Evolutionary conservation across 176 grass and related monocot genomes (phyloP), one percentile per base, ranked within the genome.

Genomic region (Oryza meyeriana): DNA sequence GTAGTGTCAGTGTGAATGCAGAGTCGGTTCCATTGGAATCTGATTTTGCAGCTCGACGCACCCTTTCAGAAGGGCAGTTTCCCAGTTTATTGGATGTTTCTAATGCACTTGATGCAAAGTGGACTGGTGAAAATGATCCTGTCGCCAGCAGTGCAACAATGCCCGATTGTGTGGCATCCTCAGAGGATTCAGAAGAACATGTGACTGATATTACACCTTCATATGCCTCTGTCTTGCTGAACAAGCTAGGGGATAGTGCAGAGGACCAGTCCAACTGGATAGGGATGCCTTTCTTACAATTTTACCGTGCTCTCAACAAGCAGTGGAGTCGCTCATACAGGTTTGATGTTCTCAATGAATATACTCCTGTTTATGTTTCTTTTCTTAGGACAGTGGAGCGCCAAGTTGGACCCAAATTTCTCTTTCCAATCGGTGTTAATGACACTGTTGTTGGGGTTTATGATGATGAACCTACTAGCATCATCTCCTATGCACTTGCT

Each of bases 401-500:
- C 44, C 86, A 89, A 42, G 71, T 78, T 85, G 93, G 91, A 22
- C 93, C 96, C 20, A 93, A 90, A 76, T 94, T 95, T 76, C 75
- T 91, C 85, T 86, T 95, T 90, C 91, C 93, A 66, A 82, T 93
- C 20, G 96, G 93, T 28, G 84, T 90, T 84, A 91, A 93, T 94
- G 96, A 99, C 45, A 95, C 73, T 81, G 91, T 93, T 32, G 66
- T 99, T 81, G 89, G 89, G 83, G 78, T 95, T 76, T 99, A 87
- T 50, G 93, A 99, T 82, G 85, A 95, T 68, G 93, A 99, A 85
- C 91, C 96, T 71, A 99, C 91, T 69, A 99, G 96, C 77, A 89
- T 99, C 47, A 94, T 99, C 77, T 85, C 96, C 40, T 93, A 88
- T 82, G 89, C 91, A 12, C 91, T 99, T 72, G 79, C 84, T 71